Conservation (phyloP, 2,329 filamentous ascomycete genomes). For the Colletotrichum tropicale region DNA sequence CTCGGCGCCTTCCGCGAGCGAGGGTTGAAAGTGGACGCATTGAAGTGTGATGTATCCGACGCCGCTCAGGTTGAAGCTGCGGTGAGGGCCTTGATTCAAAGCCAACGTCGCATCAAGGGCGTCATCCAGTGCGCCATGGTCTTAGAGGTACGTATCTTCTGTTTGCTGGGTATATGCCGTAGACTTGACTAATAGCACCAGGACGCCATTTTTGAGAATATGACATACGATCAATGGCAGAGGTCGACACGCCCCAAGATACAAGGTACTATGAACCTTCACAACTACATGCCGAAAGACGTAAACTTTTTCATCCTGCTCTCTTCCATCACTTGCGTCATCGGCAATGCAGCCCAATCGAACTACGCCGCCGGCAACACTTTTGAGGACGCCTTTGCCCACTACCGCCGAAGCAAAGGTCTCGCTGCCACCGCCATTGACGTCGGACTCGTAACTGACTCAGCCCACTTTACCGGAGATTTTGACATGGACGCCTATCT, state of each 20-base stretch:
- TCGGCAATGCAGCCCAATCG: slow-evolving; percentile 37
- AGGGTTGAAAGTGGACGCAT: neutral
- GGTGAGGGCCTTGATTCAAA: neutral
- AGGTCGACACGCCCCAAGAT: slow-evolving; percentile 34
- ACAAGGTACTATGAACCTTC: slow-evolving; percentile 30
- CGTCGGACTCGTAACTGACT: slow-evolving; percentile 15
- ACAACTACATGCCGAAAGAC: slow-evolving; percentile 24
- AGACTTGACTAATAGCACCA: neutral
- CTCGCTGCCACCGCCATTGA: slow-evolving; percentile 25
- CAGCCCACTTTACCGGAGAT: neutral
- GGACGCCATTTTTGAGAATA: slow-evolving; percentile 35
- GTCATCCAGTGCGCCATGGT: slow-evolving; percentile 53
- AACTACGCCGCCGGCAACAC: slow-evolving; percentile 43
- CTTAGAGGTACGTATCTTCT: slow-evolving; percentile 23
- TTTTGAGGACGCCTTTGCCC: slow-evolving; percentile 33
- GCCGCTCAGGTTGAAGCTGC: neutral
- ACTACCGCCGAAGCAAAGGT: slow-evolving; percentile 19
- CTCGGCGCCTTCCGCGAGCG: neutral
- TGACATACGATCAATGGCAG: slow-evolving; percentile 38
- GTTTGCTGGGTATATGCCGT: accelerated
- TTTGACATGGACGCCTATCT: neutral
- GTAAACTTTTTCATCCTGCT: slow-evolving; percentile 44
- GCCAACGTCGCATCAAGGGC: slow-evolving; percentile 37
- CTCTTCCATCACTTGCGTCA: slow-evolving; percentile 38
- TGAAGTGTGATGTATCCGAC: neutral